Percentiles rank a stretch among this genome's conserved stretches.
phyloP scores from a whole-genome alignment of 2,329 filamentous ascomycete species.

The Xylaria sp. region DNA sequence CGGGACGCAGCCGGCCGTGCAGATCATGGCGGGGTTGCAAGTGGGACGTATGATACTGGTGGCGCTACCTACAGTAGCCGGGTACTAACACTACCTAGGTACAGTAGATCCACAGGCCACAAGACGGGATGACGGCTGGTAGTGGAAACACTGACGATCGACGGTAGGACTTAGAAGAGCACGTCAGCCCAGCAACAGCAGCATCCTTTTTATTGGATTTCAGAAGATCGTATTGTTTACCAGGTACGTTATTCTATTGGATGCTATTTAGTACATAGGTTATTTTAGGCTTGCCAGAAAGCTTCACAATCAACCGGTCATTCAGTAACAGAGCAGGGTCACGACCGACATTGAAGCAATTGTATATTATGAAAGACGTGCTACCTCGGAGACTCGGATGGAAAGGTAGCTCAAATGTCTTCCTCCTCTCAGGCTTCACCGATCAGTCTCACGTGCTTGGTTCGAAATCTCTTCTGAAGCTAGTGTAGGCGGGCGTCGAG shows the following conservation, averaged over 20 bases:
- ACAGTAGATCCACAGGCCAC: constrained; percentile 20
- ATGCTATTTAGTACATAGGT: too few relatives aligned
- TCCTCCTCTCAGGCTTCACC: background rate
- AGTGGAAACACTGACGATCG: constrained; percentile 18
- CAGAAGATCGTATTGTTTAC: too few relatives aligned
- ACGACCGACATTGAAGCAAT: too few relatives aligned
- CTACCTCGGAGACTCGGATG: too few relatives aligned
- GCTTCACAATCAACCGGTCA: too few relatives aligned
- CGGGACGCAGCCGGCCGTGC: background rate
- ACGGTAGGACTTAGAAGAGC: constrained; percentile 4
- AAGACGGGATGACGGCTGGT: constrained; percentile 22
- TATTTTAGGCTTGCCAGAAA: too few relatives aligned
- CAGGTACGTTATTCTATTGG: too few relatives aligned
- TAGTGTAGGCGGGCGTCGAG: background rate
- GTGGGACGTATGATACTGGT: constrained; percentile 15
- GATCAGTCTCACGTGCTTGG: background rate
- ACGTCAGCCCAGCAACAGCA: background rate
- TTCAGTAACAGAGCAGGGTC: too few relatives aligned
- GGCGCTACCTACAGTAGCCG: background rate
- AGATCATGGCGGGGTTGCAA: constrained; percentile 21
- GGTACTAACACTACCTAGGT: too few relatives aligned
- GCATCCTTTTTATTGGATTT: background rate
- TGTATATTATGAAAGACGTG: too few relatives aligned
- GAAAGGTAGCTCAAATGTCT: background rate
- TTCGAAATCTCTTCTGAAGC: constrained; percentile 1